phyloP scores from a whole-genome alignment of 2,329 filamentous ascomycete species.

The Camillea tinctor region DNA sequence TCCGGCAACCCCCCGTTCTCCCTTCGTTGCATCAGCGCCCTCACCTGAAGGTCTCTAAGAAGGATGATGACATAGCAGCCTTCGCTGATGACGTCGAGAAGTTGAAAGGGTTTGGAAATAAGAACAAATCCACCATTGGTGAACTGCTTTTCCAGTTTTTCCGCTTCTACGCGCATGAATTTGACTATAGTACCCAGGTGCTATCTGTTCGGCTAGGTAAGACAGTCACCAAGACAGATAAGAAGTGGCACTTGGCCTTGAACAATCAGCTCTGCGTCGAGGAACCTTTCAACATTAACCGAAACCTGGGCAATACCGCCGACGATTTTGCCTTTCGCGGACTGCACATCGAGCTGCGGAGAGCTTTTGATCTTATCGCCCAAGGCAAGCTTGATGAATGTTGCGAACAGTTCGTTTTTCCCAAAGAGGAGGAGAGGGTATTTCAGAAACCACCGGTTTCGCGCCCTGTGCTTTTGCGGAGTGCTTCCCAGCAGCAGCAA shows the following conservation, averaged over 20 bases:
- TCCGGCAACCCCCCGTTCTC: constrained; percentile 77
- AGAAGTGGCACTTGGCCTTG: constrained; percentile 78
- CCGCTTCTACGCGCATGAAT: constrained; percentile 88
- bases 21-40: constrained; percentile 79
- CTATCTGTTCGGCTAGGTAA: constrained; percentile 83
- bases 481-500: constrained; percentile 61
- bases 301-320: constrained; percentile 93
- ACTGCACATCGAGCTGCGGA: constrained; percentile 82
- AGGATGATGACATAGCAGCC: constrained; percentile 66
- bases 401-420: constrained; percentile 86
- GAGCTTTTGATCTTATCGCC: constrained; percentile 81
- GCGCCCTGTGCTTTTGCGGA: constrained; percentile 57
- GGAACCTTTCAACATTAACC: constrained; percentile 86
- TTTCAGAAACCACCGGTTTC: constrained; percentile 56
- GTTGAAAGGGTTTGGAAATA: constrained; percentile 69
- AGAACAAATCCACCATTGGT: constrained; percentile 80
- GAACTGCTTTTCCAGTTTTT: constrained; percentile 95
- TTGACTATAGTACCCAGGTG: constrained; percentile 82
- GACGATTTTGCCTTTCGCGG: constrained; percentile 94
- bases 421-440: constrained; percentile 71
- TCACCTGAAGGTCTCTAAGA: constrained; percentile 57
- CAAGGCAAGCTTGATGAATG: constrained; percentile 77
- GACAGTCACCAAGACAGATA: constrained; percentile 76
- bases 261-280: constrained; percentile 92
- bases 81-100: constrained; percentile 86